phyloP scores from a whole-genome alignment of 352 stramenopile genomes.

The Bremia lactucae region DNA sequence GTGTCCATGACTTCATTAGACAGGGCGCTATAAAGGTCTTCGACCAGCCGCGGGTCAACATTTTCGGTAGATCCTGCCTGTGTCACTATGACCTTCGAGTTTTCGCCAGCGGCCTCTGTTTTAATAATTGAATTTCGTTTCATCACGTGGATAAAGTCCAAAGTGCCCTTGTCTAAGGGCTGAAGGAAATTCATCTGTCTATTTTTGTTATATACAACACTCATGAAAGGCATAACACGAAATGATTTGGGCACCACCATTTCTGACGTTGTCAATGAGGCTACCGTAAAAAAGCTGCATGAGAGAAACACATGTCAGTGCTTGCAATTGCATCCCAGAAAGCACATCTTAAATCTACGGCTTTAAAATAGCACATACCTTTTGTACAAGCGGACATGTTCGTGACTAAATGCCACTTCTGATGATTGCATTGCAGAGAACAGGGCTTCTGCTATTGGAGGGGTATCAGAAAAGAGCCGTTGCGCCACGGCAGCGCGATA shows the following conservation, averaged over 20 bases:
- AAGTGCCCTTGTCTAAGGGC: constrained; percentile 17
- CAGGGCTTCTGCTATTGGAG: constrained; percentile 19
- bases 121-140: constrained; percentile 31
- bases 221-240: constrained; percentile 18
- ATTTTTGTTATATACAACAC: constrained; percentile 4
- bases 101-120: constrained; percentile 15
- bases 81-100: constrained; percentile 16
- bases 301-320: constrained; percentile 5
- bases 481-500: constrained; percentile 35
- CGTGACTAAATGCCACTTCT: constrained; percentile 10
- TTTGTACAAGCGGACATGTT: constrained; percentile 36
- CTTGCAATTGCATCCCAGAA: neutral
- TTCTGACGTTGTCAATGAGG: neutral
- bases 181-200: neutral
- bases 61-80: constrained; percentile 3
- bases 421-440: constrained; percentile 12
- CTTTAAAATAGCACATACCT: constrained; percentile 15
- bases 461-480: constrained; percentile 24
- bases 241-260: constrained; percentile 4
- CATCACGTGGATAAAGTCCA: constrained; percentile 21
- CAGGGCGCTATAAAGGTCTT: constrained; percentile 22
- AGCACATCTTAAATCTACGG: neutral
- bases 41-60: constrained; percentile 16
- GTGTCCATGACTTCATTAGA: constrained; percentile 13
- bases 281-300: constrained; percentile 22